phyloP scores from a whole-genome alignment of 2,329 filamentous ascomycete species.

The Plenodomus lindquistii region DNA sequence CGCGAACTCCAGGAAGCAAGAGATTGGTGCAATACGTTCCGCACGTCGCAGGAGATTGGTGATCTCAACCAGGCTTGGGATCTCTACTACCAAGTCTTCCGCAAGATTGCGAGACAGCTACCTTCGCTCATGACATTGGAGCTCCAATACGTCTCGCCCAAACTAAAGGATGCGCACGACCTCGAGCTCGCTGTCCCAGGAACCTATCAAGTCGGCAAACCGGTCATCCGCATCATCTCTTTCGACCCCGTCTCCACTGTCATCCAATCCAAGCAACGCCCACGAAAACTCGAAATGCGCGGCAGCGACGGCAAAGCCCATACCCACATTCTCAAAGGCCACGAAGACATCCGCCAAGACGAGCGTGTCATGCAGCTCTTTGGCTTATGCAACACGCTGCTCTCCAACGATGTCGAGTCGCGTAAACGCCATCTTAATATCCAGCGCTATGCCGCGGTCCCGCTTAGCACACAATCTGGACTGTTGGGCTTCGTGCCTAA shows the following conservation, averaged over 20 bases:
- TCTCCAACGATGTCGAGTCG: constrained; percentile 91
- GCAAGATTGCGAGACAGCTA: constrained; percentile 89
- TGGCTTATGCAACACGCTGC: constrained; percentile 92
- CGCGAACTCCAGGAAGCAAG: constrained; percentile 92
- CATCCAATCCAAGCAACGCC: constrained; percentile 95
- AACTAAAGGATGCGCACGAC: constrained; percentile 80
- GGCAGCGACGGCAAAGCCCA: constrained; percentile 89
- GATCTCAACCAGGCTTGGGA: constrained; percentile 99
- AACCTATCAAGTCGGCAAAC: constrained; percentile 80
- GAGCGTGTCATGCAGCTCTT: constrained; percentile 99
- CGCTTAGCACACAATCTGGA: constrained; percentile 93
- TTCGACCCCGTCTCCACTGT: constrained; percentile 91
- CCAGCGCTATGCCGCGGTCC: constrained; percentile 94
- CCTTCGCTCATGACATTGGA: constrained; percentile 92
- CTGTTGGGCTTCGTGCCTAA: constrained; percentile 96
- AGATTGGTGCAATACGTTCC: constrained; percentile 94
- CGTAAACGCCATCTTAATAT: constrained; percentile 98
- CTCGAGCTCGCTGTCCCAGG: constrained; percentile 95
- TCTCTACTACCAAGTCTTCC: constrained; percentile 97
- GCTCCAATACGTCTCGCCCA: constrained; percentile 94
- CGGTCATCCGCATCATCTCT: constrained; percentile 81
- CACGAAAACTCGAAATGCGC: constrained; percentile 82
- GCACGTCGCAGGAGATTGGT: constrained; percentile 82
- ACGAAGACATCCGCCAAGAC: constrained; percentile 98
- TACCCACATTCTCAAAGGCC: constrained; percentile 93